These are phyloP conservation scores for Mallotus japonicus DNA, from an alignment of 441 rosid genomes.

Conservation along the genomic window DNA sequence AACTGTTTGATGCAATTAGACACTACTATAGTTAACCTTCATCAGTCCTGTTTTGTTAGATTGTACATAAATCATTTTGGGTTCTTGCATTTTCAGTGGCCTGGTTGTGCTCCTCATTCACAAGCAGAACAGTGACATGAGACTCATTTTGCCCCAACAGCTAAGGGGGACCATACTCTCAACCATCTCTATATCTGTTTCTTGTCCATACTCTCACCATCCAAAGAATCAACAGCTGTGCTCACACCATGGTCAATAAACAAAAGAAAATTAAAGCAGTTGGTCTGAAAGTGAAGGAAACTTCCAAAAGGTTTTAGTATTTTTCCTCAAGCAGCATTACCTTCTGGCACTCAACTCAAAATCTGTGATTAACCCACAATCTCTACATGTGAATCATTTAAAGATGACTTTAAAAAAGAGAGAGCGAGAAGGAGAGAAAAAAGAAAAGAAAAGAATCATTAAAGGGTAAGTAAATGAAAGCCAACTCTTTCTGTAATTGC, in stretches of 20 bases:
- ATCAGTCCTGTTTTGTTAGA: not conserved
- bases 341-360: slow-evolving; percentile 14
- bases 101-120: not conserved
- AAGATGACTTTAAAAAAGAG: not conserved
- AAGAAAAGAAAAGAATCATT: not conserved
- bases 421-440: no score
- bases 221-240: slow-evolving; percentile 25
- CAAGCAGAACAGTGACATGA: not conserved
- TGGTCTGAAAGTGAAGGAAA: not conserved
- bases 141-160: not conserved
- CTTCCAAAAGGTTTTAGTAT: slow-evolving; percentile 9
- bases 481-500: not conserved
- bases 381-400: slow-evolving; percentile 22
- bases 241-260: not conserved
- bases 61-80: slow-evolving; percentile 3
- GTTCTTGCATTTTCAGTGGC: not conserved
- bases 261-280: not conserved
- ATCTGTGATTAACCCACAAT: slow-evolving; percentile 14
- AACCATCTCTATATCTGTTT: not conserved
- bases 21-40: no score
- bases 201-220: slow-evolving; percentile 7
- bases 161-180: slow-evolving; percentile 4
- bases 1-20: not conserved
- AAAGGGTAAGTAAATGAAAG: not conserved
- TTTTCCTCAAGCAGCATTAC: slow-evolving; percentile 14